Evolutionary conservation across 805 yeast genomes (phyloP).

Genomic region (Starmerella riodocensis): DNA sequence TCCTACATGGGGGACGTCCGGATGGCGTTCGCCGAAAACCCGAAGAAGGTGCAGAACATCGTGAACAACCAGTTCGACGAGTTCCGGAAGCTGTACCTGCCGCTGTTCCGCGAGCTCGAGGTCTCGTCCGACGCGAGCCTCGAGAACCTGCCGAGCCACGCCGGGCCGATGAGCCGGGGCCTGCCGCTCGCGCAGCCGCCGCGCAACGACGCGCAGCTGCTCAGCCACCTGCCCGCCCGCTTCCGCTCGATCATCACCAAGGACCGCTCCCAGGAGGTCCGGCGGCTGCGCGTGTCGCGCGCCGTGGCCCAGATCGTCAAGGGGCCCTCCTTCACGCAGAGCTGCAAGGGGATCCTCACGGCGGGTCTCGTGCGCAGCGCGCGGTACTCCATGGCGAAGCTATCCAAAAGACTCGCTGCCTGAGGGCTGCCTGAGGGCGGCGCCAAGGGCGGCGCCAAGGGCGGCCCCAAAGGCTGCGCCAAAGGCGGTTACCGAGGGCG

Average conservation of each 20-base stretch:
- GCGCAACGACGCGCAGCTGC: slow-evolving; percentile 33
- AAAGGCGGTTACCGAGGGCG: too few species aligned
- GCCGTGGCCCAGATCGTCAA: slow-evolving; percentile 46
- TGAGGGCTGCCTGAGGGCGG: too few species aligned
- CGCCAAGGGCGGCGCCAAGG: too few species aligned
- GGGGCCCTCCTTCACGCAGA: slow-evolving; percentile 61
- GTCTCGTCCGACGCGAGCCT: slow-evolving; percentile 22
- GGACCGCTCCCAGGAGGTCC: slow-evolving; percentile 11
- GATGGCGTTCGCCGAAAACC: slow-evolving; percentile 79
- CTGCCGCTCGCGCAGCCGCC: slow-evolving; percentile 25
- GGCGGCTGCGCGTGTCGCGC: slow-evolving; percentile 25
- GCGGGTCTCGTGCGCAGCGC: slow-evolving; percentile 44
- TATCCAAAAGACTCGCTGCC: slow-evolving; percentile 11
- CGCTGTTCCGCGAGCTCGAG: slow-evolving; percentile 38
- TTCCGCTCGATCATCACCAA: slow-evolving; percentile 35
- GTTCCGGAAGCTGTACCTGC: slow-evolving; percentile 64
- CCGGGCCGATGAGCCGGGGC: slow-evolving; percentile 22
- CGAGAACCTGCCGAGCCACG: slow-evolving; percentile 7
- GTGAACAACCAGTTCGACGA: slow-evolving; percentile 59
- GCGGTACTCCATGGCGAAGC: slow-evolving; percentile 19
- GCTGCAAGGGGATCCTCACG: slow-evolving; percentile 69
- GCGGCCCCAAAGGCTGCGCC: too few species aligned
- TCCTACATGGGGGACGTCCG: slow-evolving; percentile 88
- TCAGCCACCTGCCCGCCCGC: slow-evolving; percentile 36
- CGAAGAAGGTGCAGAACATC: slow-evolving; percentile 73